Percentiles rank a stretch among this genome's conserved stretches.
Evolutionary conservation across 2,329 filamentous ascomycete genomes (phyloP).

Genomic region (Epichloe hybrida): DNA sequence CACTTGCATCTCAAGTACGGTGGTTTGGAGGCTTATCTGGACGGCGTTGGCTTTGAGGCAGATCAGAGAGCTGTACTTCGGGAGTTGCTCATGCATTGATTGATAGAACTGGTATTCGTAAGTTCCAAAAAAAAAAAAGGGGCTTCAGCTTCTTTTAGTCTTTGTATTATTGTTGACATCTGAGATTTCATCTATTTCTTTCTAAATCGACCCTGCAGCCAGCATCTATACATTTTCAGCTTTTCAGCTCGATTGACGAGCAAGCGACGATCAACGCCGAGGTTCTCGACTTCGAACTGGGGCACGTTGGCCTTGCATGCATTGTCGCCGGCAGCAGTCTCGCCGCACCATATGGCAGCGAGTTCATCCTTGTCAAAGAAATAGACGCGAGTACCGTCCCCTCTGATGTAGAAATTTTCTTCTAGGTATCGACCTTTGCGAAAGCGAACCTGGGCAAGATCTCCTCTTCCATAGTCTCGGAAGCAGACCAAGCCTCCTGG

Average conservation of each 20-base stretch:
- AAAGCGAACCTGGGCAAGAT: slow-evolving; percentile 92
- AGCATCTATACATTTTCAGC: slow-evolving; percentile 97
- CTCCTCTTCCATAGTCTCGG: slow-evolving; percentile 89
- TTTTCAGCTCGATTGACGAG: slow-evolving; percentile 83
- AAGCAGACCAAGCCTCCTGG: slow-evolving; percentile 90
- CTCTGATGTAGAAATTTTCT: slow-evolving; percentile 94
- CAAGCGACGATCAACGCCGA: slow-evolving; percentile 77
- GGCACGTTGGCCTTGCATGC: slow-evolving; percentile 15
- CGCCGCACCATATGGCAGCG: slow-evolving; percentile 59
- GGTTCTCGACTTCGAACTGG: slow-evolving; percentile 57
- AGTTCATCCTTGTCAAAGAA: slow-evolving; percentile 90
- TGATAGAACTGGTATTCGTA: slow-evolving; percentile 11
- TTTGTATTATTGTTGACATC: background rate
- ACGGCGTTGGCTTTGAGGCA: slow-evolving; percentile 41
- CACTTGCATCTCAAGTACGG: slow-evolving; percentile 52
- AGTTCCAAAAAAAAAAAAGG: background rate
- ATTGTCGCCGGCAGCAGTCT: slow-evolving; percentile 13
- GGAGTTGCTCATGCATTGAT: slow-evolving; percentile 29
- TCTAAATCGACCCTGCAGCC: slow-evolving; percentile 74
- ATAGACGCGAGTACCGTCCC: slow-evolving; percentile 91
- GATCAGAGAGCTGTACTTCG: slow-evolving; percentile 27
- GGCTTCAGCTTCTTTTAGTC: background rate
- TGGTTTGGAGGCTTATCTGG: slow-evolving; percentile 52
- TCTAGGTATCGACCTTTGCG: slow-evolving; percentile 89
- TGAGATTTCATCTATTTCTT: slow-evolving; percentile 39